phyloP scores from a whole-genome alignment of 768 basidiomycete species.

The Suillus paluster region DNA sequence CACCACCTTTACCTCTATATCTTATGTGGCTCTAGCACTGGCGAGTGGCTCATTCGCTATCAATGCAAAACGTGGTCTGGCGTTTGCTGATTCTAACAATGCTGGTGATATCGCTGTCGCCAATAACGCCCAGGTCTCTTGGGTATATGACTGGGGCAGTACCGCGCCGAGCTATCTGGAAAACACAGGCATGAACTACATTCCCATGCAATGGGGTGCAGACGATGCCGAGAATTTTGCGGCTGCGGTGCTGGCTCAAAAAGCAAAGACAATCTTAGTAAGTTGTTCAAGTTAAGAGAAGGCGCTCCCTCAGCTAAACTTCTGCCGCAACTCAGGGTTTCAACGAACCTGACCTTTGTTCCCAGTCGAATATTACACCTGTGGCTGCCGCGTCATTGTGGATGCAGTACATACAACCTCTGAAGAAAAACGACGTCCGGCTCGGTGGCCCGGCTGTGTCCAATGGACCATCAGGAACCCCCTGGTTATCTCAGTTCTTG shows the following conservation, averaged over 20 bases:
- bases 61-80: slow-evolving; percentile 12
- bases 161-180: slow-evolving; percentile 47
- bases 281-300: not conserved
- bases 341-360: slow-evolving; percentile 42
- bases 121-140: slow-evolving; percentile 12
- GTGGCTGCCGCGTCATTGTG: slow-evolving; percentile 44
- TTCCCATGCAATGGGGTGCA: slow-evolving; percentile 60
- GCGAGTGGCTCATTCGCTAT: slow-evolving; percentile 5
- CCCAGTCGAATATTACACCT: slow-evolving; percentile 51
- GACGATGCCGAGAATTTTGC: slow-evolving; percentile 43
- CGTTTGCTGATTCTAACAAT: slow-evolving; percentile 12
- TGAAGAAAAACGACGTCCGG: slow-evolving; percentile 33
- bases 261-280: slow-evolving; percentile 14
- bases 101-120: slow-evolving; percentile 13
- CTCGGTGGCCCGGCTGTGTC: slow-evolving; percentile 44
- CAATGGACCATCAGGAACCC: slow-evolving; percentile 33
- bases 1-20: not conserved
- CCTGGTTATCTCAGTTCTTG: slow-evolving; percentile 40
- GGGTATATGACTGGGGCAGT: slow-evolving; percentile 32
- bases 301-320: not conserved
- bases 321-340: slow-evolving; percentile 34
- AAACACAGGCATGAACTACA: slow-evolving; percentile 44
- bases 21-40: slow-evolving; percentile 7
- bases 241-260: slow-evolving; percentile 37
- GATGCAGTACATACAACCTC: slow-evolving; percentile 42